Percentiles rank a stretch among this genome's conserved stretches.
Evolutionary conservation across 768 basidiomycete genomes (phyloP).

Genomic region (Hericium alpestre): DNA sequence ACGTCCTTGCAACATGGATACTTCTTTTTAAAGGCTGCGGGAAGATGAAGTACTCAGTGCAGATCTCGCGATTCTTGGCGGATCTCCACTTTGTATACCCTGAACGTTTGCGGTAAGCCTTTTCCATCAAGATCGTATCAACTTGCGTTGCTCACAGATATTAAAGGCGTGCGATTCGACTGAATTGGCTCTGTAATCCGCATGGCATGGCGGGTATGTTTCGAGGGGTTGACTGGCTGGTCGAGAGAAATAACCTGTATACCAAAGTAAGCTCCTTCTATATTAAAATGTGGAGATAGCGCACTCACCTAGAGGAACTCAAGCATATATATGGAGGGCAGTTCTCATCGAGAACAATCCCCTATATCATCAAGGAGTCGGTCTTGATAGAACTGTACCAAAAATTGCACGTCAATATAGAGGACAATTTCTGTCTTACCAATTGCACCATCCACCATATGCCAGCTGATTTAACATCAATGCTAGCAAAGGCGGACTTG

Average conservation of each 20-base stretch:
- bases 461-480: neutral
- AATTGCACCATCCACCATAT: conserved; percentile 18
- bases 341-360: conserved; percentile 5
- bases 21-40: neutral
- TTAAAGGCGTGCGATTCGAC: neutral
- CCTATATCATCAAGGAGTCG: conserved; percentile 11
- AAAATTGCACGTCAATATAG: conserved; percentile 5
- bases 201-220: neutral
- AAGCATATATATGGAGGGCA: neutral
- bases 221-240: neutral
- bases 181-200: conserved; percentile 1
- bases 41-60: neutral
- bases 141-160: neutral
- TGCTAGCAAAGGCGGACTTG: neutral
- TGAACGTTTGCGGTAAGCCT: neutral
- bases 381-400: conserved; percentile 10
- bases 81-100: neutral
- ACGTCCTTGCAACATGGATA: neutral
- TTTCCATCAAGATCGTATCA: neutral
- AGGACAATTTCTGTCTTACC: conserved; percentile 17
- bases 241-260: neutral
- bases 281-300: neutral
- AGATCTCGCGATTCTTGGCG: neutral
- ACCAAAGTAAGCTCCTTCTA: neutral
- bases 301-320: neutral